Evolutionary conservation across 1,284 basidiomycete genomes (phyloP), one percentile per base, ranked within the genome.

Genomic region (Kalmanozyma brasiliensis): DNA sequence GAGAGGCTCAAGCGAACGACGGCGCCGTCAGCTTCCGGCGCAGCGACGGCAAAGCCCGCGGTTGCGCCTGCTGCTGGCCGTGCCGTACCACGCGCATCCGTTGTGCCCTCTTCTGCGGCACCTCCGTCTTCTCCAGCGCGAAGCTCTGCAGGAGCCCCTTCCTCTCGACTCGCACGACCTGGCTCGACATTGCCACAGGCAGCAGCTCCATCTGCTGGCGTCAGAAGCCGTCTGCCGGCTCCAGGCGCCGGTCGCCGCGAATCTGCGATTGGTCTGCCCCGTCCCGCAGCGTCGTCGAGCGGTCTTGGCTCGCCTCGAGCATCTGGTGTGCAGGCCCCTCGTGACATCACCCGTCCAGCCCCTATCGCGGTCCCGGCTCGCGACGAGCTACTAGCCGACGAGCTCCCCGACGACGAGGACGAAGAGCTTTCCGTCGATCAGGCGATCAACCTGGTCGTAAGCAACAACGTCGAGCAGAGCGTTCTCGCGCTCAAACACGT

Each of bases 401-500:
- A 63, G 33, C 35, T 69, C 24, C 60, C 66, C 5, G 67, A 61
- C 16, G 67, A 70, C 34, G 67, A 60, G 24, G 69, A 66, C 40
- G 65, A 70, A n/a, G 68, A 67, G 34, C 62, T 62, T 16, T 52
- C 49, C 5, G 45, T 79, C 4, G 74, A 76, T n/a, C 74, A 75
- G 30, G 62, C 73, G 14, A 73, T 81, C 61, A 68, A 64, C 34
- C 71, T 68, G 33, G 91, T 93, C 48, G 85, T 92, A 52, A 93
- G 90, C 81, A 91, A 89, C 68, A 92, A 96, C 84, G 86, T 92
- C 0, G 85, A 88, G 24, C 87, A 90, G 42, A 92, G 92, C 74
- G 93, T 97, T n/a, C 91, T 95, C 56, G 93, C 93, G 0, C 85
- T 98, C 75, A 98, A 98, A 85, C 90, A 89, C 84, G 85, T 68